phyloP scores from a whole-genome alignment of 2,329 filamentous ascomycete species.

The Corinectria fuckeliana region DNA sequence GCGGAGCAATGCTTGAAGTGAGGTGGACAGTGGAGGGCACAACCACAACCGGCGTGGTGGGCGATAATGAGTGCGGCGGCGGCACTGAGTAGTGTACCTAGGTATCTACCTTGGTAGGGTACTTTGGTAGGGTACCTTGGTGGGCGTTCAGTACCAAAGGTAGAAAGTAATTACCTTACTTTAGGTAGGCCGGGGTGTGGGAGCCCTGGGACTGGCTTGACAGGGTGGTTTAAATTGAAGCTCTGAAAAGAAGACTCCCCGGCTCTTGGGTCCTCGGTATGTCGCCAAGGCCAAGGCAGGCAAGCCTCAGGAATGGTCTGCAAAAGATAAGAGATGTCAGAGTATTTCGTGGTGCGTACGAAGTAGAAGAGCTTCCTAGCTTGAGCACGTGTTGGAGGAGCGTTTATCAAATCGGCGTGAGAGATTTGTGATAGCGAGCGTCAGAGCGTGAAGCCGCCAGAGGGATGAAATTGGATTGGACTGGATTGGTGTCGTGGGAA shows the following conservation, averaged over 20 bases:
- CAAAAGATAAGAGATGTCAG: background rate
- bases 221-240: background rate
- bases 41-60: background rate
- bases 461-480: background rate
- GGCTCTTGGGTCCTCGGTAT: background rate
- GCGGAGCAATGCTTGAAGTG: background rate
- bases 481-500: background rate
- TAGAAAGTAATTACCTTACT: background rate
- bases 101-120: too few relatives aligned
- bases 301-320: background rate
- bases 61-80: background rate
- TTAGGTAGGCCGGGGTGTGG: background rate
- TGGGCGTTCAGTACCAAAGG: background rate
- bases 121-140: too few relatives aligned
- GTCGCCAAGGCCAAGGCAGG: background rate
- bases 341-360: background rate
- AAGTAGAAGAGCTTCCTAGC: background rate
- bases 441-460: background rate
- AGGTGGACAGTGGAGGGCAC: background rate
- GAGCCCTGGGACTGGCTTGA: too few relatives aligned
- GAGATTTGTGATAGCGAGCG: background rate
- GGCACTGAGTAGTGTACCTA: background rate
- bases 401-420: background rate
- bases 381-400: background rate
- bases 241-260: background rate